Percentiles rank a stretch among this genome's conserved stretches.
phyloP scores from a whole-genome alignment of 805 yeast species.

The Candida vartiovaarae region DNA sequence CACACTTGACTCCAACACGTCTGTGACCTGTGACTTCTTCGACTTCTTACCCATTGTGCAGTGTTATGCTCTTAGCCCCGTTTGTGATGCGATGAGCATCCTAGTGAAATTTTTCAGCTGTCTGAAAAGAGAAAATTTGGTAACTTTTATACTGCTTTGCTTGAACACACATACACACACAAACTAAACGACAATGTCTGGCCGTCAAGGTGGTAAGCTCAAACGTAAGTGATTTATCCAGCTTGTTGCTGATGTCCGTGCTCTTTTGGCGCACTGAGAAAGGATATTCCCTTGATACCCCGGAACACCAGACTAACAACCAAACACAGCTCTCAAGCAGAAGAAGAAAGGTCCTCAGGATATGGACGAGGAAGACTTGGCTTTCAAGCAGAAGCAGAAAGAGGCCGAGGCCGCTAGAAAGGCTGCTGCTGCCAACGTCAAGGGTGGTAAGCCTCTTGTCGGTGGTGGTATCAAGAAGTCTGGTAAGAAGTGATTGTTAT shows the following conservation, averaged over 20 bases:
- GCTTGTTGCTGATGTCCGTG: too few species aligned
- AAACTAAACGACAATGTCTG: constrained; percentile 51
- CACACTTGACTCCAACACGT: constrained; percentile 15
- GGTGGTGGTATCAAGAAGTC: constrained; percentile 97
- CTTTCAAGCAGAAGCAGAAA: constrained; percentile 89
- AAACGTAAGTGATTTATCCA: constrained; percentile 52
- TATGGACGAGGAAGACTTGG: constrained; percentile 79
- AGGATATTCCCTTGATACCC: neutral
- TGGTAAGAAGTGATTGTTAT: constrained; percentile 39
- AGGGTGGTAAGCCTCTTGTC: constrained; percentile 84
- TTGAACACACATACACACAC: neutral
- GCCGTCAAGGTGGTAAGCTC: constrained; percentile 96
- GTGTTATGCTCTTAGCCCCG: neutral
- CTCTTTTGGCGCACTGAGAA: neutral
- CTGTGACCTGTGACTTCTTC: constrained; percentile 12
- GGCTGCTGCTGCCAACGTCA: constrained; percentile 80
- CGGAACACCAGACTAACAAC: neutral
- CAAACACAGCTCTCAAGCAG: constrained; percentile 36
- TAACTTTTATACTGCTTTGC: neutral
- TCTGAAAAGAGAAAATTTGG: neutral
- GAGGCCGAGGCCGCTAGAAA: constrained; percentile 93
- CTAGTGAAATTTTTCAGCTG: neutral
- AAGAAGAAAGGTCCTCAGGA: constrained; percentile 77
- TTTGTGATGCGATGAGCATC: neutral
- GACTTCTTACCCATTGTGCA: constrained; percentile 9